A percentile compares a stretch with the other conserved stretches of the same genome.
phyloP scores from a whole-genome alignment of 2,329 filamentous ascomycete genomes.

The Colletotrichum costaricense region DNA sequence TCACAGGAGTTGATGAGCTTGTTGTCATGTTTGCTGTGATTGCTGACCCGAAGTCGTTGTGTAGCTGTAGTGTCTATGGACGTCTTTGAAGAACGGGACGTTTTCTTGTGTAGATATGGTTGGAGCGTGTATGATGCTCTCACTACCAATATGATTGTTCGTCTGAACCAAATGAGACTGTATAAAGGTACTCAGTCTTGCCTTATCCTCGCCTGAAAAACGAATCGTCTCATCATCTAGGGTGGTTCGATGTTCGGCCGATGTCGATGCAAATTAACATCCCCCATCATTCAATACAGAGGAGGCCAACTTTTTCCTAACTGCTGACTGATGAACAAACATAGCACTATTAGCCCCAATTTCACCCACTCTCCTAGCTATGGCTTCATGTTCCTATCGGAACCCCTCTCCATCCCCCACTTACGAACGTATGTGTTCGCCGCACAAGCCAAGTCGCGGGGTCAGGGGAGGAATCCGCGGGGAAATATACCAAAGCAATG shows the following conservation, averaged over 20 bases:
- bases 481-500: neutral
- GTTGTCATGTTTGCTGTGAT: slow-evolving; percentile 12
- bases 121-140: no score
- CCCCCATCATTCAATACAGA: neutral
- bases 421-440: neutral
- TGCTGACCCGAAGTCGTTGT: neutral
- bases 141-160: no score
- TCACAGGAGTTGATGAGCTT: neutral
- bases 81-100: neutral
- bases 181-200: neutral
- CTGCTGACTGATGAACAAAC: neutral
- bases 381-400: neutral
- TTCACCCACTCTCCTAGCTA: neutral
- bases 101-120: neutral
- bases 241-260: slow-evolving; percentile 18
- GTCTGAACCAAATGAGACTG: neutral
- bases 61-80: neutral
- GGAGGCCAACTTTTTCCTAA: neutral
- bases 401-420: slow-evolving; percentile 4
- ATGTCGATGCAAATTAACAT: neutral
- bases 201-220: neutral
- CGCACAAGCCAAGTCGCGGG: neutral
- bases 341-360: neutral
- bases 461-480: neutral
- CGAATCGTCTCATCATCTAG: neutral